Conservation (phyloP, 2,329 filamentous ascomycete species). For the Magnaporthiopsis poae region DNA sequence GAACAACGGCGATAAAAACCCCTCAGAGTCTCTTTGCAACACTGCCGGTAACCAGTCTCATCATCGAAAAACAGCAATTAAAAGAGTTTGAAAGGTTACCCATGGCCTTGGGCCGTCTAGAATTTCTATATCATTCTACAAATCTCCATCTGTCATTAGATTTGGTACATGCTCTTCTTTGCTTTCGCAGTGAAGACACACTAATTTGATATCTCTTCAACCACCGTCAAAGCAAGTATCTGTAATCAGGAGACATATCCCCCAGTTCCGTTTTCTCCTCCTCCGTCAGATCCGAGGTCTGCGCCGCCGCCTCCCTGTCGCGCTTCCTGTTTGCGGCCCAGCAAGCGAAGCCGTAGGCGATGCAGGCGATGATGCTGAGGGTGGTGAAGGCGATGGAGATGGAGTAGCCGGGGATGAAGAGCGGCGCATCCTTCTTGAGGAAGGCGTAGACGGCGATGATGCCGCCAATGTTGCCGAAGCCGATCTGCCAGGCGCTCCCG, state of each 20-base stretch:
- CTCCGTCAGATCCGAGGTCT: conserved; percentile 18
- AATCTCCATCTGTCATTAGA: background rate
- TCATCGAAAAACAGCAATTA: too few species aligned
- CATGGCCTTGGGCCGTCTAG: too few species aligned
- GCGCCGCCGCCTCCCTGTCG: background rate
- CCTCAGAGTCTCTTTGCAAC: too few species aligned
- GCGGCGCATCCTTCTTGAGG: conserved; percentile 54
- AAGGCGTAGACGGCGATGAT: conserved; percentile 69
- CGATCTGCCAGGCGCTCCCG: conserved; percentile 66
- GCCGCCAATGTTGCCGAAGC: conserved; percentile 70
- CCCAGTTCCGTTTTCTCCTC: conserved; percentile 31
- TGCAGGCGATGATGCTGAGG: conserved; percentile 53
- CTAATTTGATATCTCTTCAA: too few species aligned
- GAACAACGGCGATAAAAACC: too few species aligned
- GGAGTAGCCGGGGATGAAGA: conserved; percentile 62
- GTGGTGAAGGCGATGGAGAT: conserved; percentile 68
- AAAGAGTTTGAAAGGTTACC: too few species aligned
- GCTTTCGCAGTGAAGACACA: too few species aligned
- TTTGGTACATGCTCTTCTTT: background rate
- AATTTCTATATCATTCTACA: background rate
- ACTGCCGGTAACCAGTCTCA: too few species aligned
- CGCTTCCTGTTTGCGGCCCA: conserved; percentile 2
- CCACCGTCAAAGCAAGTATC: conserved; percentile 3
- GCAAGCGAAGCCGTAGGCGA: conserved; percentile 35
- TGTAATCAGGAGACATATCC: conserved; percentile 13